Evolutionary conservation across 192 early-diverging fungal genomes (phyloP), one percentile per base, ranked within the genome.

Genomic region (Diversispora eburnea): DNA sequence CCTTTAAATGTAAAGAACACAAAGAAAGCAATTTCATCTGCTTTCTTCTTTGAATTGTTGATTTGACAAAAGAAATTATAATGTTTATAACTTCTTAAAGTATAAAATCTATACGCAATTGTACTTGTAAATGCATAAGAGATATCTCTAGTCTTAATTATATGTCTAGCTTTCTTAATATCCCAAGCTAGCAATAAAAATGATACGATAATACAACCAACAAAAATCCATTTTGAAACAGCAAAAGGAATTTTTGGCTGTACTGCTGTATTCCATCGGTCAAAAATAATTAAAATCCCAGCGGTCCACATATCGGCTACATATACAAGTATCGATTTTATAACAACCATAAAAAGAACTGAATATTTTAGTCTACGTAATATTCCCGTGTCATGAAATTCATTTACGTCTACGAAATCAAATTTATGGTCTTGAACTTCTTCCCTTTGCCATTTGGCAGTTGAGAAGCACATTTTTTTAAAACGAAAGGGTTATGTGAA

Each of bases 1-100:
- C 92, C 89, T 80, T 91, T 88, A 69, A 94, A 88, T 13, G 83
- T 83, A 77, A 94, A 94, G 76, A 93, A 95, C 20, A 92, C 89
- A 81, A 86, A 94, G 74, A 93, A 94, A 9, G 93, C 91, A 6
- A 94, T 43, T 6, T 84, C 75, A 63, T 95, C 94, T 15, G 81
- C 83, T 5, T 67, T 69, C 79, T 84, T 91, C 17, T 77, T 83
- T 7, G 86, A 84, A 52, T 82, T 81, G 51, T 92, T 81, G 66
- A 95, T 89, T 51, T 88, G 82, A 7, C 77, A 46, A 76, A 95
- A 94, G 57, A 95, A 84, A 78, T 93, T 94, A 72, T 85, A 94
- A 82, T 93, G 89, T 6, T 88, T 75, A 78, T 91, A 95, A 12
- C 86, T 89, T 41, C 85, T 82, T 47, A 93, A 71, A 46, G 86